Base-by-base conservation (phyloP, 441 rosid genomes). In the Mallotus japonicus region DNA sequence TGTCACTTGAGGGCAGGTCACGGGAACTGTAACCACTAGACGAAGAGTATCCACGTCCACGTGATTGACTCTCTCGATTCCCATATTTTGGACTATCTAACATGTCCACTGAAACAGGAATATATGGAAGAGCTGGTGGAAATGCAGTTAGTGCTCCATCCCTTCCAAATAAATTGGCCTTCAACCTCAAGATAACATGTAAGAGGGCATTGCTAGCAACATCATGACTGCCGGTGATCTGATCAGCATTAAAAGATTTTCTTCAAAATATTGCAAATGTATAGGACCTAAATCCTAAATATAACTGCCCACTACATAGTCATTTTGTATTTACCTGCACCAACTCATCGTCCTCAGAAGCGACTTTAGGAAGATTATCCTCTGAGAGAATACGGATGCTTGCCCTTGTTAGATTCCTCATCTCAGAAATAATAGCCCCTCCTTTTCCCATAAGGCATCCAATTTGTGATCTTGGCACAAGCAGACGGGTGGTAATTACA, bases 371-470 rank as follows among this genome's bases (percentile, higher is more conserved):
- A 84, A 96, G 97, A 77, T 80, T 84, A 47, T 90, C 97, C 79
- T 96, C 92, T 0, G 95, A 83, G 22, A 96, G 88, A 34, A 96
- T 90, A 62, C 99, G 92, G 67, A 96, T 96, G 76, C 85, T 89
- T 65, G 99, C 99, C 84, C 86, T 92, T 15, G 98, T 92, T 46
- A 84, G 67, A 79, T 84, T 88, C 83, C 99, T 86, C 92, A 96
- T 93, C 84, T 96, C 99, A 73, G 92, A 83, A 68, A 93, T 91
- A 73, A 96, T 93, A 78, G 93, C 81, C 68, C 99, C 99, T 50
- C 96, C 97, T 87, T 93, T 96, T 63, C 99, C 99, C 85, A 96
- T 89, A 71, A 96, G 90, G 82, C 99, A 96, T 70, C 99, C 99
- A 82, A 96, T 92, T 76, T 92, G 87, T 37, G 99, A 91, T 75